Percentiles rank a stretch among this genome's conserved stretches.
Conservation (phyloP, 1,284 basidiomycete genomes). For the Fomitopsis betulina region DNA sequence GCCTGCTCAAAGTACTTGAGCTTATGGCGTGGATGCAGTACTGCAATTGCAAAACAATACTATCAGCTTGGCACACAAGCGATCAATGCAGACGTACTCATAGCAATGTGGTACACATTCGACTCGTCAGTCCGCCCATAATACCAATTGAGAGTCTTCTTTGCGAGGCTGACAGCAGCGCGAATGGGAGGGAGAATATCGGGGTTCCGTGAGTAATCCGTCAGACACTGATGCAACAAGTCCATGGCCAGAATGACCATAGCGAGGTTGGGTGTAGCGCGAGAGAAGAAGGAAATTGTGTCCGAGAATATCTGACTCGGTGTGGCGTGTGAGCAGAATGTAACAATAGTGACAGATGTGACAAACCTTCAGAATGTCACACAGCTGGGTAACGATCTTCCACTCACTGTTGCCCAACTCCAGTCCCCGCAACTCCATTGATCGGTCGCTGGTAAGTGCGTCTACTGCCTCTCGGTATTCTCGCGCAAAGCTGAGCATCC, state of each 20-base stretch:
- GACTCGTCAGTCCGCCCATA: conserved; percentile 25
- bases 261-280: neutral
- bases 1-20: conserved; percentile 21
- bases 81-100: conserved; percentile 22
- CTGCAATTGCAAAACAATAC: neutral
- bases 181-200: neutral
- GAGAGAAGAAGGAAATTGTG: conserved; percentile 11
- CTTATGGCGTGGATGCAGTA: conserved; percentile 25
- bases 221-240: conserved; percentile 20
- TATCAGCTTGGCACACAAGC: too few species aligned
- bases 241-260: conserved; percentile 27
- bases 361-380: conserved; percentile 20
- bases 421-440: conserved; percentile 7
- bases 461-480: neutral
- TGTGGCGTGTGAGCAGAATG: neutral
- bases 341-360: neutral
- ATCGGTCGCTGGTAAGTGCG: neutral
- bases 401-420: conserved; percentile 24
- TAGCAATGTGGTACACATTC: conserved; percentile 22
- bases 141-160: conserved; percentile 25
- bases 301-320: conserved; percentile 25
- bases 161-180: conserved; percentile 15
- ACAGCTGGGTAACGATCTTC: conserved; percentile 16
- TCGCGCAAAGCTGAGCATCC: neutral
- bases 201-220: conserved; percentile 1